Base-by-base conservation (phyloP, 768 basidiomycete species). In the Amylocystis lapponica region DNA sequence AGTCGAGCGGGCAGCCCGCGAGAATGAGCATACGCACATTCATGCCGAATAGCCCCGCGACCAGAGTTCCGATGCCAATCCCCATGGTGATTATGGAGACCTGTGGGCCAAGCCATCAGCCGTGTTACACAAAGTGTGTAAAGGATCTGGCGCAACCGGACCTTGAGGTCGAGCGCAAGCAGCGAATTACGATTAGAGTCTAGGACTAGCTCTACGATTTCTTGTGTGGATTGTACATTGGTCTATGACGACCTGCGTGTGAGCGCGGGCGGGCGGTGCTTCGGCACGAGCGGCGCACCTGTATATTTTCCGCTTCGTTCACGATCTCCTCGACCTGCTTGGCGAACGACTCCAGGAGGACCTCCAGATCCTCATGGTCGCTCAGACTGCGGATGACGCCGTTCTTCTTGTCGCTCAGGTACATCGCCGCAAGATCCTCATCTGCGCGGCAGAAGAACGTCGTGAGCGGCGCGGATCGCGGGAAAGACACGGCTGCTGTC, bases 241-340 rank as follows among this genome's bases (percentile, higher is more conserved):
- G 75, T 79, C 91, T 91, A 50, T 35, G 46, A 41, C 33, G 25
- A 26, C 23, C 38, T 45, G 39, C 41, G 41, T 27, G 21, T 26
- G 11, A 17, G 20, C 10, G 29, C 26, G 21, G 5, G 19, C n/a
- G 37, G 20, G 10, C 27, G 14, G 6, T 4, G 19, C 14, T 21
- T 9, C 32, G 29, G 29, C 26, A 14, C 16, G 3, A 12, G 13
- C 42, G 19, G 59, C 69, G 43, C 55, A 88, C 89, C 59, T 90
- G 81, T 4, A 84, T 91, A 47, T 76, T 90, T 59, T 90, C 87
- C 4, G 89, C 84, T 64, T 97, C 93, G 50, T 86, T 93, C 4
- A 93, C 91, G 39, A 96, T 88, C 69, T 96, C 93, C 61, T 96
- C 94, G 0, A 95, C 92, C 61, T 97, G 95, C 61, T 97, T 97